Base-by-base conservation (phyloP, 768 basidiomycete species). In the Leucocoprinus sp. region DNA sequence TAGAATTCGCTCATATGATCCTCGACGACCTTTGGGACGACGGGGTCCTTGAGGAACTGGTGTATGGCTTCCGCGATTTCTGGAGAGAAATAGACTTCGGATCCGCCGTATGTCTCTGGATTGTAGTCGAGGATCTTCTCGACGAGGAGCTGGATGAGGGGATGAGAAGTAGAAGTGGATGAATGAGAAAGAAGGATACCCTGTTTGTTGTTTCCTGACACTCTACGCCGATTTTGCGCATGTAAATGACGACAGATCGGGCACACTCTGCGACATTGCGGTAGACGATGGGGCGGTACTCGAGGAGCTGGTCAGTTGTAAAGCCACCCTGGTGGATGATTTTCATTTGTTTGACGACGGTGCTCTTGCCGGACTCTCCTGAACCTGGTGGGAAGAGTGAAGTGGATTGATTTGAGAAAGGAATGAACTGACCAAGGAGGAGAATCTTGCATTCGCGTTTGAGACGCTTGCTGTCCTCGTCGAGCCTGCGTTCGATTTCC, bases 321-420 rank as follows among this genome's bases (percentile, higher is more conserved):
- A 92, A 98, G 9, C 93, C 93, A 50, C 83, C 80, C 61, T 95
- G 88, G 61, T 98, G 88, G 39, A 97, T 93, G 48, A 97, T 93
- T 73, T 95, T 96, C 93, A 98, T 96, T 64, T 98, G 93, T 61
- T 98, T 97, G 27, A 96, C 92, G 52, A 98, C 91, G 0, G 93
- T 98, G 3, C 80, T 83, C 66, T 97, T 97, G 5, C 93, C 95
- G 0, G 86, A 89, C 68, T 95, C 92, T 55, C 93, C 91, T 11
- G 92, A 93, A 45, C 93, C 93, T 93, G 54, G 27, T 14, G 5
- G 5, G 12, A 5, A 36, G 15, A 18, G 12, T 2, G 38, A 14
- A 17, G 43, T 33, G 18, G 18, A 46, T 3, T 19, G 23, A n/a
- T 4, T 31, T 31, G 31, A 8, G 11, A 27, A 5, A 27, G 26